Conservation (phyloP, 768 basidiomycete genomes). For the Tricholoma flavovirens region DNA sequence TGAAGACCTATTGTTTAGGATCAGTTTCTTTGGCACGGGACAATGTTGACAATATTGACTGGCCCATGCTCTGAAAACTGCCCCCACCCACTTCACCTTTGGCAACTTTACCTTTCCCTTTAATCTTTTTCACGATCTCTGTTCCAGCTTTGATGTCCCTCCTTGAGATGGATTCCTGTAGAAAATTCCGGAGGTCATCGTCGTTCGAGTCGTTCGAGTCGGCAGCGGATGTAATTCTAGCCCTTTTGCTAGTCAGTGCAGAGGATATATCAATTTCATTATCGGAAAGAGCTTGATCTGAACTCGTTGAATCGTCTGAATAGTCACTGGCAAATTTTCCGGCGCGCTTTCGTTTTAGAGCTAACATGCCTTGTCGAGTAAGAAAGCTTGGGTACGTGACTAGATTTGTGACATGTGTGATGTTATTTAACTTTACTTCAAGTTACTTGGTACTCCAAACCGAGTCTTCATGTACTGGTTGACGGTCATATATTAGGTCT, state of each 20-base stretch:
- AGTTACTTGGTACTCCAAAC: no score
- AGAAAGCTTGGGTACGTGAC: neutral
- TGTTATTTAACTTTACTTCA: neutral
- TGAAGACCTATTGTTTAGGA: conserved; percentile 55
- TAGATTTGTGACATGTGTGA: neutral
- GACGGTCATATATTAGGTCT: no score
- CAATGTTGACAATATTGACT: conserved; percentile 15
- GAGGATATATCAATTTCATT: conserved; percentile 59
- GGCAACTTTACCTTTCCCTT: conserved; percentile 59
- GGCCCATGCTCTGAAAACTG: conserved; percentile 95
- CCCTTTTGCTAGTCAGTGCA: conserved; percentile 47
- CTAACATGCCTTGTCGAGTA: neutral
- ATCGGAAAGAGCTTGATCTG: conserved; percentile 12
- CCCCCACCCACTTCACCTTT: conserved; percentile 87
- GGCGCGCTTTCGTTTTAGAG: conserved; percentile 15
- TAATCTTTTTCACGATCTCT: conserved; percentile 69
- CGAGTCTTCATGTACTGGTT: no score
- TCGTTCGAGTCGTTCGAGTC: conserved; percentile 54
- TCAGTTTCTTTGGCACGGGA: conserved; percentile 1
- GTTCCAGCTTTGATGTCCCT: conserved; percentile 72
- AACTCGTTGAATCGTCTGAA: conserved; percentile 6
- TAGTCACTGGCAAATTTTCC: conserved; percentile 5
- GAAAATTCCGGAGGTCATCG: conserved; percentile 57
- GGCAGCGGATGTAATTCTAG: conserved; percentile 23
- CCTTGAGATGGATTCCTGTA: conserved; percentile 65